Percentiles rank a stretch among this genome's conserved stretches.
These are phyloP conservation scores for Pichia scutulata DNA, from an alignment of 805 yeast genomes.

Conservation along the genomic window DNA sequence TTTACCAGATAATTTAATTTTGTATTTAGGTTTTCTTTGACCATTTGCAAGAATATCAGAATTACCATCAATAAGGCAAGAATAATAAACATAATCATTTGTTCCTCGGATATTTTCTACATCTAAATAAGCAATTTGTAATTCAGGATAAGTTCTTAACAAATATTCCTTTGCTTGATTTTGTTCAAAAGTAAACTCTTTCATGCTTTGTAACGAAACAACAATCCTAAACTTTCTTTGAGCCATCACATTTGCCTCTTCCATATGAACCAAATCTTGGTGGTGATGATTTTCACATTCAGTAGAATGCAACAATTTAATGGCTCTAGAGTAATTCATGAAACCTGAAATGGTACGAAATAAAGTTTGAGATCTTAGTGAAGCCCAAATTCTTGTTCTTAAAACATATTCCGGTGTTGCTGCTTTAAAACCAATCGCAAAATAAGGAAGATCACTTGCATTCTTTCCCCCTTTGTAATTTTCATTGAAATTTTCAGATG, in stretches of 20 bases:
- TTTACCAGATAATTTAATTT: constrained; percentile 64
- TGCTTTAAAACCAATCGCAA: constrained; percentile 62
- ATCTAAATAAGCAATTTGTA: constrained; percentile 57
- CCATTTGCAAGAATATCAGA: constrained; percentile 56
- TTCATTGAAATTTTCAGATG: constrained; percentile 33
- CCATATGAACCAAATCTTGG: constrained; percentile 32
- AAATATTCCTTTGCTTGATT: constrained; percentile 51
- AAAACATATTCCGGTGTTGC: constrained; percentile 55
- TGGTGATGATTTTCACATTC: constrained; percentile 34
- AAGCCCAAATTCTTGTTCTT: constrained; percentile 81
- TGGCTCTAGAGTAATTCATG: constrained; percentile 67
- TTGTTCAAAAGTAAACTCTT: constrained; percentile 48
- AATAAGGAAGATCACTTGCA: constrained; percentile 53
- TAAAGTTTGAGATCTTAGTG: constrained; percentile 72
- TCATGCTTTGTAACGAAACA: constrained; percentile 57
- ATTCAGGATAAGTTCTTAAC: constrained; percentile 58
- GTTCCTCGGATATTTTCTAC: constrained; percentile 39
- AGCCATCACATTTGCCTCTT: constrained; percentile 45
- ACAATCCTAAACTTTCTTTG: constrained; percentile 56
- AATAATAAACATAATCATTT: constrained; percentile 42
- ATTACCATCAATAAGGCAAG: constrained; percentile 64
- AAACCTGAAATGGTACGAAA: constrained; percentile 80
- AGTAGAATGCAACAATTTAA: constrained; percentile 54
- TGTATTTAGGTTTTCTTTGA: constrained; percentile 50
- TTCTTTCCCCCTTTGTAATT: constrained; percentile 7